Evolutionary conservation across 805 yeast species (phyloP).

Genomic region (Pichia manshurica): DNA sequence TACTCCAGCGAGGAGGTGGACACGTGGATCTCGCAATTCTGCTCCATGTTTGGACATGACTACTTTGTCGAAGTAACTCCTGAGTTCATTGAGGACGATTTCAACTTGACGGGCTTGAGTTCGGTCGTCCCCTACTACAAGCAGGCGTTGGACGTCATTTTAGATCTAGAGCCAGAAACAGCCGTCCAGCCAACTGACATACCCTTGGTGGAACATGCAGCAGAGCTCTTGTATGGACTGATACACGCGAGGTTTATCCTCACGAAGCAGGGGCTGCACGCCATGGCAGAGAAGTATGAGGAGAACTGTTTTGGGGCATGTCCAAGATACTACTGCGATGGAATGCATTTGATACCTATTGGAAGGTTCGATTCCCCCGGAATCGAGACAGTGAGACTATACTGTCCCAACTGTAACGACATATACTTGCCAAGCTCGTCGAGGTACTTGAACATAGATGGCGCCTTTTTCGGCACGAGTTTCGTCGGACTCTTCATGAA

Average conservation of each 20-base stretch:
- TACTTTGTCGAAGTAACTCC: constrained; percentile 88
- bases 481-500: constrained; percentile 90
- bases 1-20: constrained; percentile 47
- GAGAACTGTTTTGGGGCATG: constrained; percentile 86
- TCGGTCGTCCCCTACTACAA: constrained; percentile 84
- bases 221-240: constrained; percentile 87
- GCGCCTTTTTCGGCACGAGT: constrained; percentile 94
- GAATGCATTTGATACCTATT: constrained; percentile 84
- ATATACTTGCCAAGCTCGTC: constrained; percentile 82
- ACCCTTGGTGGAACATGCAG: constrained; percentile 79
- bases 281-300: constrained; percentile 92
- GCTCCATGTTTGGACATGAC: constrained; percentile 77
- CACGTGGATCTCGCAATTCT: constrained; percentile 79
- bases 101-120: constrained; percentile 85
- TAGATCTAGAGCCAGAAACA: constrained; percentile 70
- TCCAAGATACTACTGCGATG: constrained; percentile 84
- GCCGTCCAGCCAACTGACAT: constrained; percentile 59
- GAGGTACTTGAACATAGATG: constrained; percentile 85
- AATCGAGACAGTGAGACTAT: constrained; percentile 82
- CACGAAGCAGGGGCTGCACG: constrained; percentile 82
- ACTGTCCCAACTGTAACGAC: constrained; percentile 93
- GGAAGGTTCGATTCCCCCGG: constrained; percentile 92
- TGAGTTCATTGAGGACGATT: constrained; percentile 94
- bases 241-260: constrained; percentile 90
- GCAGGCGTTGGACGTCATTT: constrained; percentile 84